Base-by-base conservation (phyloP, 108 stramenopile species). In the Nitzschia sp. region DNA sequence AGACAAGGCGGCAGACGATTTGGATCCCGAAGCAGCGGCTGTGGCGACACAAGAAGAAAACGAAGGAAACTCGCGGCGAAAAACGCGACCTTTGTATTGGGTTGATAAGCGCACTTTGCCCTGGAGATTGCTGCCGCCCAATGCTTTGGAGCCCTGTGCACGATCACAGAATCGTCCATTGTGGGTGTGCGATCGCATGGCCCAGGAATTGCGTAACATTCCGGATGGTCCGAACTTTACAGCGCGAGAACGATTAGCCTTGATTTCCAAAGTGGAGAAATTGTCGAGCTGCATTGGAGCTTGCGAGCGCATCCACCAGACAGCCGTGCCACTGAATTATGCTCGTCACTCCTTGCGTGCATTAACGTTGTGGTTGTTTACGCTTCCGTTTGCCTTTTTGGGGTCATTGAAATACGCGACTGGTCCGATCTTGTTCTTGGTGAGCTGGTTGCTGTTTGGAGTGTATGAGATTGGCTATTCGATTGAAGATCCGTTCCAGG, bases 401-500 rank as follows among this genome's bases (percentile, higher is more conserved):
- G 80, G 82, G 32, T 89, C 93, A 32, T 58, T 96, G 49, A 85
- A 90, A 28, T 64, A 91, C 25, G 51, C 85, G 24, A 95, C 97
- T 15, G 96, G 90, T 23, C 95, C 95, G 0, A 82, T 92, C 17
- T 60, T 95, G 26, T 87, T 82, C 36, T 71, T 96, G 2, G 66
- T 96, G 6, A 85, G 93, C 9, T 98, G 97, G 97, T 77, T 95
- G 62, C 71, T 98, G 46, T 96, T 96, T 79, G 96, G 96, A 31
- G 86, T 98, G 11, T 96, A 94, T 64, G 95, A 98, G 79, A 97
- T 98, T 63, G 96, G 96, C 2, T 82, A 85, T 47, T 72, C 83
- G 15, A 98, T 98, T 70, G 97, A 98, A 72, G 95, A 98, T 82
- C 97, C 97, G 1, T 98, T 98, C 57, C 94, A 95, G 55, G 87